Evolutionary conservation across 2,329 filamentous ascomycete genomes (phyloP).

Genomic region (Pyrenophora seminiperda): DNA sequence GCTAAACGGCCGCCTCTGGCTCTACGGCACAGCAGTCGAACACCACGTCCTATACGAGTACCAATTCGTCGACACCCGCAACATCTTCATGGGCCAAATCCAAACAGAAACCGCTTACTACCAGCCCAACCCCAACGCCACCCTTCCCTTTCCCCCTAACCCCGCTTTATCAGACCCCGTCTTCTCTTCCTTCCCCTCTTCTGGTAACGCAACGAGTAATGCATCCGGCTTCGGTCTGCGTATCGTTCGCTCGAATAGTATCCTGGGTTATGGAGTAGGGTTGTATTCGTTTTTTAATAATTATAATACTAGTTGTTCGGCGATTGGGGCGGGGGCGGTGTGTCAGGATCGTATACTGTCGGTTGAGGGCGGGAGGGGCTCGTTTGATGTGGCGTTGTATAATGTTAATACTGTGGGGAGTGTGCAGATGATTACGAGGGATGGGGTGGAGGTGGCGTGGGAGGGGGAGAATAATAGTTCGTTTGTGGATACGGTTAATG

Average conservation of each 20-base stretch:
- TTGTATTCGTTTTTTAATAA: constrained; percentile 72
- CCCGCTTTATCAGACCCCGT: constrained; percentile 68
- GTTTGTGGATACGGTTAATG: constrained; percentile 47
- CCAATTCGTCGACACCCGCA: constrained; percentile 75
- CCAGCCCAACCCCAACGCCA: constrained; percentile 79
- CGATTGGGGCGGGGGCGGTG: constrained; percentile 32
- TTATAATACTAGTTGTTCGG: constrained; percentile 54
- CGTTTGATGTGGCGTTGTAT: constrained; percentile 50
- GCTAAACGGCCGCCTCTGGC: constrained; percentile 46
- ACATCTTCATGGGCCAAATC: constrained; percentile 81
- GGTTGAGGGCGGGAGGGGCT: constrained; percentile 49
- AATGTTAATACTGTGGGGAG: constrained; percentile 56
- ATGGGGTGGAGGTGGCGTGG: constrained; percentile 51
- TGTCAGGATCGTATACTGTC: constrained; percentile 59
- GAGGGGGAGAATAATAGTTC: constrained; percentile 56
- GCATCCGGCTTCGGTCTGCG: constrained; percentile 67
- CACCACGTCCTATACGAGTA: constrained; percentile 75
- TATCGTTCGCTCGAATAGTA: constrained; percentile 60
- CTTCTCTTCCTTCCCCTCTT: constrained; percentile 54
- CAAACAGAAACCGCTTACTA: constrained; percentile 89
- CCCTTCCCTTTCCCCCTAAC: constrained; percentile 67
- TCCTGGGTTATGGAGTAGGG: constrained; percentile 67
- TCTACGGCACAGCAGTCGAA: constrained; percentile 71
- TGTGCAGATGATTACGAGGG: constrained; percentile 53
- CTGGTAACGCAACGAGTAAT: background rate